phyloP scores from a whole-genome alignment of 2,329 filamentous ascomycete genomes.

The Paradendryphiella salina region DNA sequence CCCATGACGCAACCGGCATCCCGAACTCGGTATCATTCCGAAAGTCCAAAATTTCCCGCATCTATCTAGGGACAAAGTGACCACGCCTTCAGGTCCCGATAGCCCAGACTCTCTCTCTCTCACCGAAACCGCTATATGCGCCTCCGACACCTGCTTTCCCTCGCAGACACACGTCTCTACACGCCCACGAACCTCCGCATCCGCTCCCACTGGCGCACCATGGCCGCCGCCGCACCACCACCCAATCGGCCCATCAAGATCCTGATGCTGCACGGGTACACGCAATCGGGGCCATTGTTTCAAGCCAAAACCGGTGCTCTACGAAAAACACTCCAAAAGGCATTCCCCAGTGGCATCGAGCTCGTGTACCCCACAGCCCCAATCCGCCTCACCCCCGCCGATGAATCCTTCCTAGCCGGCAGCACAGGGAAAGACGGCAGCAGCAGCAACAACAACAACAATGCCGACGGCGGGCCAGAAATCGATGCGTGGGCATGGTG shows the following conservation, averaged over 20 bases:
- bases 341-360: conserved; percentile 61
- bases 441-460: conserved; percentile 41
- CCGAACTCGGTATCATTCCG: conserved; percentile 12
- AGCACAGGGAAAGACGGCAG: conserved; percentile 32
- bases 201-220: conserved; percentile 32
- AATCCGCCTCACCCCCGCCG: conserved; percentile 48
- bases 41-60: background rate
- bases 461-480: conserved; percentile 51
- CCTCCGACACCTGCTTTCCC: conserved; percentile 4
- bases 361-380: conserved; percentile 55
- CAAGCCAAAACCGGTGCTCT: conserved; percentile 85
- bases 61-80: background rate
- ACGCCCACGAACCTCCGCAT: conserved; percentile 19
- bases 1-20: conserved; percentile 11
- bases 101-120: no score
- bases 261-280: conserved; percentile 70
- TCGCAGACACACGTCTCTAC: conserved; percentile 12
- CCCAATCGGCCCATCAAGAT: conserved; percentile 49
- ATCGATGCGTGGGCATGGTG: conserved; percentile 85
- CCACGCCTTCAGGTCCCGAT: background rate
- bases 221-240: conserved; percentile 35
- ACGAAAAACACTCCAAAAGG: conserved; percentile 76
- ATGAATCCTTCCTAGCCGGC: conserved; percentile 57
- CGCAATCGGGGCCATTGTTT: conserved; percentile 85
- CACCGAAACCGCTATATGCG: conserved; percentile 2